A percentile compares a stretch with the other conserved stretches of the same genome.
These are phyloP conservation scores for Pichia sporocuriosa DNA, from an alignment of 805 yeast genomes.

Conservation along the genomic window DNA sequence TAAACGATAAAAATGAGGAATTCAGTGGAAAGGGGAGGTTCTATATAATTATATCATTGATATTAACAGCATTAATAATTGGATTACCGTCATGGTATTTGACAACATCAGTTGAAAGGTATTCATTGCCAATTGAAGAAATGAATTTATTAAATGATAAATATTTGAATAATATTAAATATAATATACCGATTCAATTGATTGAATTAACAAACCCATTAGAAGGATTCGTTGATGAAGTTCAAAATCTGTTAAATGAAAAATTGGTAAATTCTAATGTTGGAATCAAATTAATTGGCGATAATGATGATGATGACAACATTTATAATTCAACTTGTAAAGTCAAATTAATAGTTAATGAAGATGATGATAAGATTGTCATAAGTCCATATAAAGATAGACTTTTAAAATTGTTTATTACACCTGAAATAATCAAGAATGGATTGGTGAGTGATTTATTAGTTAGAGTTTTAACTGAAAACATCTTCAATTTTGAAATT, in stretches of 20 bases:
- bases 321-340: slow-evolving; percentile 5
- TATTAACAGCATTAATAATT: slow-evolving; percentile 27
- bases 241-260: slow-evolving; percentile 34
- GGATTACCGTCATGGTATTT: slow-evolving; percentile 55
- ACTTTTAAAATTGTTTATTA: slow-evolving; percentile 27
- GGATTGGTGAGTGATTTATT: slow-evolving; percentile 33
- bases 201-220: slow-evolving; percentile 31
- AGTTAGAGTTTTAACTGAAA: slow-evolving; percentile 31
- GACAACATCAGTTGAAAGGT: slow-evolving; percentile 60
- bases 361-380: slow-evolving; percentile 20
- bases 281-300: slow-evolving; percentile 25
- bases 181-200: slow-evolving; percentile 36
- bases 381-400: slow-evolving; percentile 36
- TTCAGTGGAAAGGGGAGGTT: too few relatives aligned
- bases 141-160: slow-evolving; percentile 26
- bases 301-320: neutral
- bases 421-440: slow-evolving; percentile 22
- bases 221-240: slow-evolving; percentile 25
- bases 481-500: slow-evolving; percentile 28
- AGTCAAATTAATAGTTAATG: slow-evolving; percentile 24
- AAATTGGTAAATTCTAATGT: slow-evolving; percentile 21
- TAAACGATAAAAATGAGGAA: too few relatives aligned
- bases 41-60: slow-evolving; percentile 21
- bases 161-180: slow-evolving; percentile 25
- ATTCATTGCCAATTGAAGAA: slow-evolving; percentile 45